Conservation (phyloP, 2,329 filamentous ascomycete species). For the Neoascochyta sp. region DNA sequence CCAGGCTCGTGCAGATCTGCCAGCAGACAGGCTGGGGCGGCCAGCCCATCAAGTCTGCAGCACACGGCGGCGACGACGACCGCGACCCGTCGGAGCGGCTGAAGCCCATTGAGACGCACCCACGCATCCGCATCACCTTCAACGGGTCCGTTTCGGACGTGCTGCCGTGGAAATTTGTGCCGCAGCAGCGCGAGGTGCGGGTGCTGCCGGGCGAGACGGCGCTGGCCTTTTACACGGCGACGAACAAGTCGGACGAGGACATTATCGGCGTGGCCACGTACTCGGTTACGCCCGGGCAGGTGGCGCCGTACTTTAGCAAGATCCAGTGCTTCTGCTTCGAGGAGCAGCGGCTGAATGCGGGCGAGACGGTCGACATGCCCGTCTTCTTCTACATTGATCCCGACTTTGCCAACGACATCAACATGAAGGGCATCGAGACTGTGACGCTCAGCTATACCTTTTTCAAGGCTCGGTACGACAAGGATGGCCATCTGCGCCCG, state of each 20-base stretch:
- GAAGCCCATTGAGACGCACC: slow-evolving; percentile 72
- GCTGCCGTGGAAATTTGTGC: slow-evolving; percentile 93
- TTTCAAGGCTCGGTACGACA: slow-evolving; percentile 88
- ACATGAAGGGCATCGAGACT: slow-evolving; percentile 90
- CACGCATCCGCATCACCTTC: slow-evolving; percentile 91
- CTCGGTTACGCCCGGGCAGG: slow-evolving; percentile 91
- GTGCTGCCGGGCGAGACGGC: slow-evolving; percentile 96
- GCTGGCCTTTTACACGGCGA: slow-evolving; percentile 94
- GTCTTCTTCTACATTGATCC: slow-evolving; percentile 99
- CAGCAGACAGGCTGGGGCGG: slow-evolving; percentile 88
- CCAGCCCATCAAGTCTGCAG: slow-evolving; percentile 79
- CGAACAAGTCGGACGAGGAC: slow-evolving; percentile 82
- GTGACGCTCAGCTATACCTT: slow-evolving; percentile 97
- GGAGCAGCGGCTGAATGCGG: slow-evolving; percentile 85
- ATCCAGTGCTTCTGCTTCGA: slow-evolving; percentile 99
- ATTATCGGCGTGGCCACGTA: slow-evolving; percentile 98
- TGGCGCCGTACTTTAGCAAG: slow-evolving; percentile 97
- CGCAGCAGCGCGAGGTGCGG: slow-evolving; percentile 93
- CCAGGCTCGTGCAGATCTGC: slow-evolving; percentile 68
- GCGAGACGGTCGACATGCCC: slow-evolving; percentile 98
- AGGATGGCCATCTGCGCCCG: slow-evolving; percentile 67
- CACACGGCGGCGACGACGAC: slow-evolving; percentile 55
- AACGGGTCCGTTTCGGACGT: slow-evolving; percentile 93
- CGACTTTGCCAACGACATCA: slow-evolving; percentile 85
- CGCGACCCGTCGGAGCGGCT: slow-evolving; percentile 71